Percentiles rank a stretch among this genome's conserved stretches.
Conservation (phyloP, 2,329 filamentous ascomycete species). For the Aspergillus intermedius region DNA sequence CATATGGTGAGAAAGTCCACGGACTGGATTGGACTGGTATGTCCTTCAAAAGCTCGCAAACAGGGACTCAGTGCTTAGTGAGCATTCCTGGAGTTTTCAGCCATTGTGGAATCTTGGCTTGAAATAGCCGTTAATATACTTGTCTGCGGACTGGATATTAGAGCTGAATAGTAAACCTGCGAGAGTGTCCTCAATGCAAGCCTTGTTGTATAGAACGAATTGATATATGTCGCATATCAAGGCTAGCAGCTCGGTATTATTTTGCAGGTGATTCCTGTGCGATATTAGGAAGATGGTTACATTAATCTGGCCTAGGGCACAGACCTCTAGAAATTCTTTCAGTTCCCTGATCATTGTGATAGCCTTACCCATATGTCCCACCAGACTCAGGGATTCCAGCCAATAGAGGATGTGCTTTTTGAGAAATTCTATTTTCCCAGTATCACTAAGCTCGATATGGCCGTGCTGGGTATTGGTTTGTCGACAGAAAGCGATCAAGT, state of each 20-base stretch:
- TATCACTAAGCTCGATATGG: too few relatives aligned
- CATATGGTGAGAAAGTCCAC: neutral
- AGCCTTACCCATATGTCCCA: neutral
- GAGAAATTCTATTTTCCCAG: too few relatives aligned
- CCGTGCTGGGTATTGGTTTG: too few relatives aligned
- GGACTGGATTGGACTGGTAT: neutral
- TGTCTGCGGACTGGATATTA: neutral
- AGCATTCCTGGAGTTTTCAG: neutral
- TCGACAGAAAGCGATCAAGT: too few relatives aligned
- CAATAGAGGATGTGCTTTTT: constrained; percentile 19
- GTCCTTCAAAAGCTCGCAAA: neutral
- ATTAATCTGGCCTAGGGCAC: too few relatives aligned
- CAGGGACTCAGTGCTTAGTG: neutral
- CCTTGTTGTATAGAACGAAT: neutral
- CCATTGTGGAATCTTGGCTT: neutral
- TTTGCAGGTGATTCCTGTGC: too few relatives aligned
- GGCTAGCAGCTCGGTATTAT: too few relatives aligned
- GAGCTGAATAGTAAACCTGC: neutral
- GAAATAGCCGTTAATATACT: neutral
- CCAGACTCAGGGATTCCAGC: neutral
- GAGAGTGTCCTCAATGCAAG: neutral
- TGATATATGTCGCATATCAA: neutral
- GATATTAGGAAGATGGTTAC: too few relatives aligned
- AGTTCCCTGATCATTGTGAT: neutral
- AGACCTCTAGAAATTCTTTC: neutral